Evolutionary conservation across 768 basidiomycete genomes (phyloP), one percentile per base, ranked within the genome.

Genomic region (Collybia sordida): DNA sequence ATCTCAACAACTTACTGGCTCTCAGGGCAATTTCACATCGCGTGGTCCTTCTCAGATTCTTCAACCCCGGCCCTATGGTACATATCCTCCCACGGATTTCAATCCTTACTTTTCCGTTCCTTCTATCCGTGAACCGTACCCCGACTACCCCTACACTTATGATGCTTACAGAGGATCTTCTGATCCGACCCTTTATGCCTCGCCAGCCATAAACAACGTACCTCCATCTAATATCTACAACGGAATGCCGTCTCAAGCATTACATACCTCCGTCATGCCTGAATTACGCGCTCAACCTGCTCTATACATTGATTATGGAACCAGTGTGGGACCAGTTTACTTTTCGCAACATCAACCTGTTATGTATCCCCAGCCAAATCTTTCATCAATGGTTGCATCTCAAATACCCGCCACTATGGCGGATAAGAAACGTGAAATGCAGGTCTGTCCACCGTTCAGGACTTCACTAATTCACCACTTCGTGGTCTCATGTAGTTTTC

Each of bases 81-180:
- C 69, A 36, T 86, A 79, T 58, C 72, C 75, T 21, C 78, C 74
- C 55, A 65, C 75, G 18, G 86, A 88, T 38, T 88, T 82, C 62
- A 71, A 78, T 21, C 69, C 74, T 7, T 87, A 85, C 61, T 86
- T 85, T 66, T 63, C 71, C 41, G 75, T 73, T 36, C 73, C 75
- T 25, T 68, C 79, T 35, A 67, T 67, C 52, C 75, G 75, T 51
- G 80, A 83, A 55, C 64, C 68, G 37, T 81, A 78, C 56, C 63
- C 70, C 52, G 83, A 85, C 46, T 84, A 79, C 66, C 70, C 74
- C 36, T 83, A 84, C 61, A 75, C 73, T 49, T 85, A 83, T 62
- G 78, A 76, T 50, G 52, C 60, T 1, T 62, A 61, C 47, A 57
- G 59, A 41, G 67, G 64, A 45, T 66, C 71, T 9, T 54, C 75